These are phyloP conservation scores for Alternaria angustiovoidea DNA, from an alignment of 2,329 filamentous ascomycete genomes.

Conservation along the genomic window DNA sequence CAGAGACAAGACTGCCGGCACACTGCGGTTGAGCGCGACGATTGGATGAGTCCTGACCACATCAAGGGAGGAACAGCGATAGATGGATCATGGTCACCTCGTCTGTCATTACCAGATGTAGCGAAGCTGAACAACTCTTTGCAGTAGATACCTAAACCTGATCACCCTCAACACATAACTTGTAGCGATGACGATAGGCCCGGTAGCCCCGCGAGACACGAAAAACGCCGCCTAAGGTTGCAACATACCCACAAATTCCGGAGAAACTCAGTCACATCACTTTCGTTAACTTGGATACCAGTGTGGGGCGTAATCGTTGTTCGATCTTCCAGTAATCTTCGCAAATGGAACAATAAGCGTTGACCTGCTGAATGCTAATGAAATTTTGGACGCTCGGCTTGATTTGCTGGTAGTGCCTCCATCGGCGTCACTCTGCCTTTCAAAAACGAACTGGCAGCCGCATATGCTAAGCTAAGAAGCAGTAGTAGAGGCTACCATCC, in stretches of 20 bases:
- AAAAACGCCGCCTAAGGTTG: neutral
- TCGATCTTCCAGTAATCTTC: neutral
- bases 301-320: neutral
- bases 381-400: neutral
- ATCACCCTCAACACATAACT: neutral
- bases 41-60: neutral
- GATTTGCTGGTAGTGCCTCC: neutral
- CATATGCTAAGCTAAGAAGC: neutral
- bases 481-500: neutral
- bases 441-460: neutral
- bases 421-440: neutral
- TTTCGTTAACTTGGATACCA: neutral
- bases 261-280: neutral
- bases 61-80: neutral
- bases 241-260: neutral
- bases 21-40: neutral
- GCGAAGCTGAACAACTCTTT: neutral
- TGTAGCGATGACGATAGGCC: constrained; percentile 1
- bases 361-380: neutral
- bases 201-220: neutral
- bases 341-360: neutral
- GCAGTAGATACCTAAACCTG: neutral
- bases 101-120: neutral
- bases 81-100: neutral
- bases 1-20: neutral